Conservation (phyloP, 805 yeast species). For the Lachancea nothofagi region DNA sequence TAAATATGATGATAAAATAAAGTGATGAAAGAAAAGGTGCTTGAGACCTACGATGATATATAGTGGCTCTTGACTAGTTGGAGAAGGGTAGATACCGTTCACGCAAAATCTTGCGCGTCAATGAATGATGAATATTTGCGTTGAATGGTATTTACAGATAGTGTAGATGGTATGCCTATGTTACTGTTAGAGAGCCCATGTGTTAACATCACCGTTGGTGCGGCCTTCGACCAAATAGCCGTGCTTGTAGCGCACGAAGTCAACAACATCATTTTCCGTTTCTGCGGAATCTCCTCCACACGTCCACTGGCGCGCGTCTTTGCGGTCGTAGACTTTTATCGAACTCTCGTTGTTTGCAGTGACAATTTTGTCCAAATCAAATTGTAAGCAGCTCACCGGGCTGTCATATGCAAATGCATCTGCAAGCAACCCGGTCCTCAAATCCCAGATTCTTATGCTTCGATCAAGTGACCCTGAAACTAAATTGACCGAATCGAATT, state of each 20-base stretch:
- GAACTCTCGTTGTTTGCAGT: conserved; percentile 45
- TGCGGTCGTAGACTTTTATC: conserved; percentile 55
- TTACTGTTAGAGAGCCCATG: conserved; percentile 49
- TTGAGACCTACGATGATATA: too few relatives aligned
- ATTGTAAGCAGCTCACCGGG: conserved; percentile 51
- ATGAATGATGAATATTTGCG: neutral
- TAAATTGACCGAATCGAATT: conserved; percentile 60
- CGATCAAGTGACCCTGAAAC: conserved; percentile 61
- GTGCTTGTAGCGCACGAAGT: conserved; percentile 47
- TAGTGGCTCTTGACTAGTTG: too few relatives aligned
- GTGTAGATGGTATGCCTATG: neutral
- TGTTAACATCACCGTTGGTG: conserved; percentile 51
- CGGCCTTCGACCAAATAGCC: conserved; percentile 67
- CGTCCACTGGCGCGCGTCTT: conserved; percentile 46
- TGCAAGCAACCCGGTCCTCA: conserved; percentile 57
- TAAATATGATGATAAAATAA: too few relatives aligned
- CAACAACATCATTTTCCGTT: conserved; percentile 26
- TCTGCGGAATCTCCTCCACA: conserved; percentile 41
- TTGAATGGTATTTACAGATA: conserved; percentile 1
- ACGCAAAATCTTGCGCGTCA: too few relatives aligned
- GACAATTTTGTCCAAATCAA: conserved; percentile 54
- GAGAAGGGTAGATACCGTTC: too few relatives aligned
- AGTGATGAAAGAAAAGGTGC: too few relatives aligned
- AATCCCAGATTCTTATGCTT: conserved; percentile 66
- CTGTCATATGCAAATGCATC: conserved; percentile 59